Conservation (phyloP, 83 land plant species). For the Thuja plicata region DNA sequence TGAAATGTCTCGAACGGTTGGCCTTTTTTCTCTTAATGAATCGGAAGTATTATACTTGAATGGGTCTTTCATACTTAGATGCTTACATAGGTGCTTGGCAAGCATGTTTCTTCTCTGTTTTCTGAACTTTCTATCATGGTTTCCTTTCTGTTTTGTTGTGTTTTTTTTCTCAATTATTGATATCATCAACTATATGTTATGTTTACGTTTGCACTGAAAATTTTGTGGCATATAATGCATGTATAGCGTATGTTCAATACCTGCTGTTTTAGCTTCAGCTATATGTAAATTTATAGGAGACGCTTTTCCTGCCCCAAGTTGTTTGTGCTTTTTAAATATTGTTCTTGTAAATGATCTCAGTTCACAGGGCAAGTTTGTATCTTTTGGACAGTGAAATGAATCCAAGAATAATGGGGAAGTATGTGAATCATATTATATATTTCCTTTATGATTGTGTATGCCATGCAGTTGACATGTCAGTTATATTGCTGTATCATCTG, state of each 20-base stretch:
- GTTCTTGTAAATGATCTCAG: background rate
- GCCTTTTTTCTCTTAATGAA: conserved; percentile 15
- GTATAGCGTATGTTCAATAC: background rate
- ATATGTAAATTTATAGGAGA: background rate
- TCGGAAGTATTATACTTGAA: conserved; percentile 6
- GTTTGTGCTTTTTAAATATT: background rate
- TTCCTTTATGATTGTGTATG: background rate
- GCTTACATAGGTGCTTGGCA: background rate
- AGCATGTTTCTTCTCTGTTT: background rate
- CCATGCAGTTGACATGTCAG: background rate
- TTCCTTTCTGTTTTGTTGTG: background rate
- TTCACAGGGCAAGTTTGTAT: background rate
- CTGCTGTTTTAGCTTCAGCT: background rate
- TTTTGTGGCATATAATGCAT: background rate
- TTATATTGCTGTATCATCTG: background rate
- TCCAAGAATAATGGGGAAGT: background rate
- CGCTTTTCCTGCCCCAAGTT: background rate
- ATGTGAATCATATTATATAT: background rate
- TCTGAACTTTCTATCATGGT: background rate
- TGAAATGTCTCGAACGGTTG: conserved; percentile 11
- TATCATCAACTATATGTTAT: background rate
- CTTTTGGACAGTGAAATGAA: background rate
- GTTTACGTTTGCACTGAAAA: background rate
- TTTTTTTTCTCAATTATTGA: background rate
- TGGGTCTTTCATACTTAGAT: background rate